phyloP scores from a whole-genome alignment of 345 rosid genomes.

The Salix purpurea region DNA sequence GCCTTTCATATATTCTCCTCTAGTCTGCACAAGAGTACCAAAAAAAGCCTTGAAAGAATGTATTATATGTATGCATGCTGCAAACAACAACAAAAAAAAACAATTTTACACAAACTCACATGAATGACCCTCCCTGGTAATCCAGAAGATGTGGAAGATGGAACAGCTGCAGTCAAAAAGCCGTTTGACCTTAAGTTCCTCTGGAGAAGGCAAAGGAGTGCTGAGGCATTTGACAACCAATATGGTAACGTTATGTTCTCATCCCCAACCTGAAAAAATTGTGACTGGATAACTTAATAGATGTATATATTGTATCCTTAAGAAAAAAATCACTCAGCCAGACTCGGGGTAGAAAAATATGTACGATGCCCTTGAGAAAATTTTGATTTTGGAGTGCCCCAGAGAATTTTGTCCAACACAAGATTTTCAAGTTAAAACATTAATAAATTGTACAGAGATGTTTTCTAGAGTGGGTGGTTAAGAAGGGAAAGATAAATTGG shows the following conservation, averaged over 20 bases:
- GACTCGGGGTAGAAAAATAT: no score
- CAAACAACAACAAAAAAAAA: background rate
- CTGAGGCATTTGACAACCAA: constrained; percentile 92
- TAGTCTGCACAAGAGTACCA: background rate
- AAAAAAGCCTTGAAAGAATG: background rate
- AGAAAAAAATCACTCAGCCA: no score
- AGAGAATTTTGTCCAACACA: no score
- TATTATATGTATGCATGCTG: background rate
- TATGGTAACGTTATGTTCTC: constrained; percentile 71
- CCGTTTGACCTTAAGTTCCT: constrained; percentile 77
- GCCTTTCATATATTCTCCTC: no score
- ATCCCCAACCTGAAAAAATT: constrained; percentile 61
- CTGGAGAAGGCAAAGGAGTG: constrained; percentile 92
- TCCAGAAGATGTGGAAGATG: constrained; percentile 49
- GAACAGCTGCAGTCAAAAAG: constrained; percentile 54
- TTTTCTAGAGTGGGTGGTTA: no score
- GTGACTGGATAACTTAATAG: constrained; percentile 1
- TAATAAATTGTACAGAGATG: no score
- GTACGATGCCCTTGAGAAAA: no score
- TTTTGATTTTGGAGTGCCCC: no score
- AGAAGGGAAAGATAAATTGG: no score
- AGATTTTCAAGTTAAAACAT: no score
- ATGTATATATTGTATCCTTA: background rate
- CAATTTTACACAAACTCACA: constrained; percentile 36
- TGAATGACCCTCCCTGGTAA: constrained; percentile 66